A percentile compares a stretch with the other conserved stretches of the same genome.
Evolutionary conservation across 164 flowering plant genomes (phyloP).

Genomic region (Stephania cephalantha): DNA sequence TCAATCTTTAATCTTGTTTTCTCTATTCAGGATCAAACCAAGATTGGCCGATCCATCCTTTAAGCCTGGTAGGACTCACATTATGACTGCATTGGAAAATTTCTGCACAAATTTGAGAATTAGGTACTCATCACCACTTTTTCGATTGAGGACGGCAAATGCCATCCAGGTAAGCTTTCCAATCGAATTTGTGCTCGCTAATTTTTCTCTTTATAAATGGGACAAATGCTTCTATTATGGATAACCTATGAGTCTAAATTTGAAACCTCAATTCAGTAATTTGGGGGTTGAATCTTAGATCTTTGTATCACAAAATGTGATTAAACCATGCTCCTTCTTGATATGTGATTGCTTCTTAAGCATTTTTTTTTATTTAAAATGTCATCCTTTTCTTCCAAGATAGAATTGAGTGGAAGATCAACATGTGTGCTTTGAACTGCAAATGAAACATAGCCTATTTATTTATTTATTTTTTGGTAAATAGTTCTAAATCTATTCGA

Average conservation of each 20-base stretch:
- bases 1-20: neutral
- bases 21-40: slow-evolving; percentile 61
- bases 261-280: neutral
- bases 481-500: too few species aligned
- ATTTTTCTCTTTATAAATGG: neutral
- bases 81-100: slow-evolving; percentile 69
- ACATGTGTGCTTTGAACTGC: neutral
- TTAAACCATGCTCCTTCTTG: neutral
- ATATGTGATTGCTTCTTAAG: neutral
- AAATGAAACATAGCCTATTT: neutral
- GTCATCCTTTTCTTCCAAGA: neutral
- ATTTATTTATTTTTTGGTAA: too few species aligned
- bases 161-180: slow-evolving; percentile 57
- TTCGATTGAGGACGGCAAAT: slow-evolving; percentile 67
- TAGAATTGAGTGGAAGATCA: neutral
- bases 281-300: neutral
- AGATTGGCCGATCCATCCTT: slow-evolving; percentile 73
- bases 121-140: slow-evolving; percentile 89
- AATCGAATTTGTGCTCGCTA: neutral
- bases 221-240: neutral
- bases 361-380: too few species aligned
- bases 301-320: neutral
- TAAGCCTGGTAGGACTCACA: slow-evolving; percentile 71
- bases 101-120: slow-evolving; percentile 51
- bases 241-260: neutral